Conservation (phyloP, 495 filamentous ascomycete genomes). For the Trichoderma reesei region DNA sequence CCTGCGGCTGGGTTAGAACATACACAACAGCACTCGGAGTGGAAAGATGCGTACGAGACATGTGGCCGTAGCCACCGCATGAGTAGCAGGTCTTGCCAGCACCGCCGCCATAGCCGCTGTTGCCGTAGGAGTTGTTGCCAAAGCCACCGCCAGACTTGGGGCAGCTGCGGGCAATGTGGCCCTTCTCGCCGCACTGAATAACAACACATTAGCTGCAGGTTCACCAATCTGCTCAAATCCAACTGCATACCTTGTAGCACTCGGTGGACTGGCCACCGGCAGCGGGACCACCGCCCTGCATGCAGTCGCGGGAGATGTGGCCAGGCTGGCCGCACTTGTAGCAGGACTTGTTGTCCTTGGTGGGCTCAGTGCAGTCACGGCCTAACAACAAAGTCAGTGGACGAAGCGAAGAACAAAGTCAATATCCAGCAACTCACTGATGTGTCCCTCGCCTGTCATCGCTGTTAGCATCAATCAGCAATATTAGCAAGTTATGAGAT, state of each 20-base stretch:
- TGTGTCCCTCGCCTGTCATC: slow-evolving; percentile 64
- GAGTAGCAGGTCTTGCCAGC: slow-evolving; percentile 84
- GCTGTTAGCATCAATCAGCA: neutral
- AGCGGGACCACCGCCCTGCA: slow-evolving; percentile 33
- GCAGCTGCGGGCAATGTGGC: slow-evolving; percentile 97
- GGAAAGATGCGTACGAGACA: slow-evolving; percentile 54
- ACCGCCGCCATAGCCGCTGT: slow-evolving; percentile 38
- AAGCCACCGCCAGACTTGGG: slow-evolving; percentile 47
- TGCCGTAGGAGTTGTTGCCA: slow-evolving; percentile 32
- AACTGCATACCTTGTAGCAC: slow-evolving; percentile 71
- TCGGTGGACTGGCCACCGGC: slow-evolving; percentile 39
- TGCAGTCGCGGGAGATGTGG: slow-evolving; percentile 91
- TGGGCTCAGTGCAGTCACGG: slow-evolving; percentile 83
- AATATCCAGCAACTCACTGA: slow-evolving; percentile 50
- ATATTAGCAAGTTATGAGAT: neutral
- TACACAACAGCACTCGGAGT: neutral
- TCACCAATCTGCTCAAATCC: neutral
- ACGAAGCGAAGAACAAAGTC: slow-evolving; percentile 9
- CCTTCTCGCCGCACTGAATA: slow-evolving; percentile 72
- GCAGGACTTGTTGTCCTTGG: slow-evolving; percentile 86
- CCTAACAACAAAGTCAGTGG: slow-evolving; percentile 30
- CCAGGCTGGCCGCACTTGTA: slow-evolving; percentile 84
- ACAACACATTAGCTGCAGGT: slow-evolving; percentile 13
- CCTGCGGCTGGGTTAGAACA: slow-evolving; percentile 25
- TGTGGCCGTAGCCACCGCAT: slow-evolving; percentile 92